Evolutionary conservation across 2,329 filamentous ascomycete species (phyloP), one percentile per base, ranked within the genome.

Genomic region (Sporothrix phasma): DNA sequence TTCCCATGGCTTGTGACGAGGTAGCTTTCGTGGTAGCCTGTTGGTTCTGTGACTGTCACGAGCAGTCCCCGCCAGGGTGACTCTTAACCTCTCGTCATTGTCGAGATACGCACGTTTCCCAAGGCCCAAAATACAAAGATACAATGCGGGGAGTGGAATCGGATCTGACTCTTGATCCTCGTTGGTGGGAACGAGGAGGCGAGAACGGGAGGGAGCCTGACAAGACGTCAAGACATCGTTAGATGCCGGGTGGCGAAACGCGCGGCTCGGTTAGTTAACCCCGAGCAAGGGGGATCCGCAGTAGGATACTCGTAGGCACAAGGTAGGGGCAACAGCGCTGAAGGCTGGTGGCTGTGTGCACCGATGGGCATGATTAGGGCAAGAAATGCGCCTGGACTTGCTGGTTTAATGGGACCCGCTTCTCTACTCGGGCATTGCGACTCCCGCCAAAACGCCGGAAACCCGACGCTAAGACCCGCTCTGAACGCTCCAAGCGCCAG

Each of bases 181-280:
- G 22, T 15, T 26, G 10, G 17, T 46, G 10, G 22, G 5, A 47
- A 51, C 6, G 6, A 19, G 6, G 31, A 15, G 31, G n/a, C n/a
- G 8, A 47, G n/a, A 26, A 29, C 17, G 22, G 24, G 37, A 58
- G 54, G 54, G 54, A 58, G 46, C 56, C 56, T 46, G 24, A 6
- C 11, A 39, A 45, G 37, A 26, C n/a, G 45, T 13, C 22, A 56
- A 47, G 22, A 59, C 43, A 31, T 37, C 15, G 24, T 45, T n/a
- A 17, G n/a, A 7, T 19, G 39, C 26, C 26, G 22, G 49, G 49
- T 58, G 61, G 51, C 61, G 22, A 63, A 51, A 49, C 56, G 43
- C 62, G 62, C 54, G 56, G 62, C 62, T 54, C 37, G 56, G 62
- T 19, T 53, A 51, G 46, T 61, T 53, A 64, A 64, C 54, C 47